phyloP scores from a whole-genome alignment of 2,329 filamentous ascomycete genomes.

The Grosmannia huntii region DNA sequence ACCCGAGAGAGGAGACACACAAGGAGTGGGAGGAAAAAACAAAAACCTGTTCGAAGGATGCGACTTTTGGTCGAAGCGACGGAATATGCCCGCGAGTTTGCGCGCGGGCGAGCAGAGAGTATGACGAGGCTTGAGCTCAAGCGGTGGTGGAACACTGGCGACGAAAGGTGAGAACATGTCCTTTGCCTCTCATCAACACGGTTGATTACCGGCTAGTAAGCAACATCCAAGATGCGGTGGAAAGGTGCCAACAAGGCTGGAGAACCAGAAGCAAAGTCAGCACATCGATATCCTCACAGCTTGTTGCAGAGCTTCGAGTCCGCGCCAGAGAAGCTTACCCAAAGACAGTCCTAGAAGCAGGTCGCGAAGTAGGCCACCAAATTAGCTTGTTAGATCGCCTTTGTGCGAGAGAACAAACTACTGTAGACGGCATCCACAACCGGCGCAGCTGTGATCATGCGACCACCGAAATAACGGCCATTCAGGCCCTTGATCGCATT shows the following conservation, averaged over 20 bases:
- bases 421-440: slow-evolving; percentile 98
- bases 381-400: slow-evolving; percentile 61
- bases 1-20: background rate
- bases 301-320: background rate
- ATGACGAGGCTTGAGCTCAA: background rate
- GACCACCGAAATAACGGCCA: slow-evolving; percentile 86
- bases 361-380: slow-evolving; percentile 12
- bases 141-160: background rate
- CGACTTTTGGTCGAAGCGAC: background rate
- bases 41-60: background rate
- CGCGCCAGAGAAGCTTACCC: slow-evolving; percentile 6
- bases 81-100: background rate
- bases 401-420: slow-evolving; percentile 82
- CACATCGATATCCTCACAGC: background rate
- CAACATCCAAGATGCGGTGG: background rate
- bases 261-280: background rate
- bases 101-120: background rate
- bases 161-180: background rate
- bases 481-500: slow-evolving; percentile 97
- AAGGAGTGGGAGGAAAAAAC: background rate
- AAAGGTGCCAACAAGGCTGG: background rate
- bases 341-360: slow-evolving; percentile 33
- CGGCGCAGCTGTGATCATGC: slow-evolving; percentile 85
- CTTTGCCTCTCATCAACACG: background rate
- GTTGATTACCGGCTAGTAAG: background rate